These are phyloP conservation scores for Tulasnella sp. DNA, from an alignment of 768 basidiomycete species.

Conservation along the genomic window DNA sequence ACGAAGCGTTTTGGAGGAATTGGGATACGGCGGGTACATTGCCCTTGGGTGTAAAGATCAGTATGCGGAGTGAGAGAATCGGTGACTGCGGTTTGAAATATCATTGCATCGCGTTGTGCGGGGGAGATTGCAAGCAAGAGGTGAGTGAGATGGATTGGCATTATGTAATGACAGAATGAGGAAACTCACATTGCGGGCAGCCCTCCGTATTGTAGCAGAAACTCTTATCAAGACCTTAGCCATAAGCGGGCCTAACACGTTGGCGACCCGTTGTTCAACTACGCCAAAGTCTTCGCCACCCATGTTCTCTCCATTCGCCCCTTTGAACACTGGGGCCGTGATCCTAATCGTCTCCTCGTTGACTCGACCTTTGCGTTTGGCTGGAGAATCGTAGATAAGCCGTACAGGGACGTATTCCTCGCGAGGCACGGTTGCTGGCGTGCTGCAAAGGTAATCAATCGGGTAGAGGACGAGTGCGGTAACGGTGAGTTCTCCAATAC, in stretches of 20 bases:
- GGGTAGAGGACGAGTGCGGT: conserved; percentile 82
- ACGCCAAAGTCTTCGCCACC: conserved; percentile 64
- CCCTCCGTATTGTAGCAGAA: conserved; percentile 59
- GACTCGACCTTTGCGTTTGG: conserved; percentile 34
- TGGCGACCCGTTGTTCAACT: conserved; percentile 76
- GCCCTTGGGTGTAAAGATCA: conserved; percentile 89
- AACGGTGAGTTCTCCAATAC: conserved; percentile 73
- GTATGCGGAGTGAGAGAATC: conserved; percentile 69
- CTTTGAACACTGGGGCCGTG: conserved; percentile 43
- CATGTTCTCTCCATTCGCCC: conserved; percentile 39
- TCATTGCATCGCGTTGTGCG: too few relatives aligned
- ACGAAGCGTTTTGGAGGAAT: conserved; percentile 51
- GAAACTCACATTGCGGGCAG: conserved; percentile 30
- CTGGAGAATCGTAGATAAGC: conserved; percentile 54
- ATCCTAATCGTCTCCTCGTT: conserved; percentile 63
- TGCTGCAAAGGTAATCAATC: conserved; percentile 43
- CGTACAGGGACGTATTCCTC: conserved; percentile 57
- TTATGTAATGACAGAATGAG: too few relatives aligned
- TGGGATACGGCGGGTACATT: conserved; percentile 75
- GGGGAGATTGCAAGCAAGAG: too few relatives aligned
- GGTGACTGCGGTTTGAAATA: conserved; percentile 55
- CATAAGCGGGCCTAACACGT: conserved; percentile 67
- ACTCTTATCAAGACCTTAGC: conserved; percentile 71
- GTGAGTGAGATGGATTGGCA: conserved; percentile 19
- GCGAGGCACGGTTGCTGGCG: conserved; percentile 29